Base-by-base conservation (phyloP, 768 basidiomycete genomes). In the Serendipita indica region DNA sequence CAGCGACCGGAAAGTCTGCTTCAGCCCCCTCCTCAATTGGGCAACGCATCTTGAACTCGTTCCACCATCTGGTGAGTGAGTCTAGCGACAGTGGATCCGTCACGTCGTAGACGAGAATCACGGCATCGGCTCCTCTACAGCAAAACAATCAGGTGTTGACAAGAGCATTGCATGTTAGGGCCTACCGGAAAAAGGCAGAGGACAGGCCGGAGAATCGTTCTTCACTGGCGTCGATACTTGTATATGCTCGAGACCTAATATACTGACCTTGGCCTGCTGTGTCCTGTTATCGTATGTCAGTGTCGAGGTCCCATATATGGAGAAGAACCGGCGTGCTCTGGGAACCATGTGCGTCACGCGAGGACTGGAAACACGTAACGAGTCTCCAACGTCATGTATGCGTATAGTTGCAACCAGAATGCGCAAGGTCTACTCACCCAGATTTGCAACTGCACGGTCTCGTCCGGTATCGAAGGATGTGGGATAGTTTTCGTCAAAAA, bases 191-290 rank as follows among this genome's bases (percentile, higher is more conserved):
- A 70, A 91, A 91, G 0, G 89, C 87, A 0, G 78, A 74, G 0
- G 88, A 87, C 16, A 91, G 76, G 37, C 78, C 82, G 1, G 87
- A 87, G 72, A 92, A 91, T 3, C 89, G 79, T 65, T 92, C 89
- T 67, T n/a, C n/a, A n/a, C n/a, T n/a, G n/a, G n/a, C n/a, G n/a
- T n/a, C n/a, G n/a, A n/a, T n/a, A n/a, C n/a, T n/a, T n/a, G n/a
- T n/a, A n/a, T n/a, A n/a, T n/a, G n/a, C n/a, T n/a, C n/a, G n/a
- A n/a, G n/a, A n/a, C n/a, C n/a, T n/a, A n/a, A n/a, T n/a, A n/a
- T n/a, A n/a, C n/a, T n/a, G n/a, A n/a, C n/a, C n/a, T n/a, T 92
- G 89, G 1, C 89, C 89, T 1, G 87, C 86, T 0, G 86, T 89
- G 65, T 90, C 88, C 83, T 88, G 63, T 22, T 2, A 30, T 27